Evolutionary conservation across 1,284 basidiomycete species (phyloP).

Genomic region (Irpex sp.): DNA sequence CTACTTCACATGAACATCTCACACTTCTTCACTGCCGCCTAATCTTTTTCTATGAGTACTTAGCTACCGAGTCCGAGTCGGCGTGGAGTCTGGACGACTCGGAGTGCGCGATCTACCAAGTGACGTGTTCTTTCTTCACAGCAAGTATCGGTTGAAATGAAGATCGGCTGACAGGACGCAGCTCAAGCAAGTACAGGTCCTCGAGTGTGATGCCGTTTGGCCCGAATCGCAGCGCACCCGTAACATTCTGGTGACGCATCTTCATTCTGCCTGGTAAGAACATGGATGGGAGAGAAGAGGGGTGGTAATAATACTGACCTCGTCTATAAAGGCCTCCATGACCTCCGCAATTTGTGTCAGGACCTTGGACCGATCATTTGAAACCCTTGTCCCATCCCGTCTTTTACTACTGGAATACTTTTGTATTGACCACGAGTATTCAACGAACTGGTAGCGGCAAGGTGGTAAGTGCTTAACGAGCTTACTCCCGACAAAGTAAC

Average conservation of each 20-base stretch:
- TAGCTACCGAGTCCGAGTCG: no score
- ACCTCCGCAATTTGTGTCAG: not conserved
- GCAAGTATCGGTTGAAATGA: constrained; percentile 16
- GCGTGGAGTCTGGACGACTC: no score
- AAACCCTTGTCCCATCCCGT: not conserved
- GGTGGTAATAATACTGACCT: no score
- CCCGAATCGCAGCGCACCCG: not conserved
- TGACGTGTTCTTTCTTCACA: not conserved
- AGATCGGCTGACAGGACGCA: constrained; percentile 2
- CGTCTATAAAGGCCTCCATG: not conserved
- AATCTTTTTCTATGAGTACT: no score
- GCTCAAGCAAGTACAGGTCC: constrained; percentile 15
- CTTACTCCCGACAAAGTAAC: no score
- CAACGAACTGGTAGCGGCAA: no score
- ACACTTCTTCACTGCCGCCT: no score
- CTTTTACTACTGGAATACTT: not conserved
- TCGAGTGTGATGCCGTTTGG: constrained; percentile 8
- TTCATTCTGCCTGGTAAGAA: no score
- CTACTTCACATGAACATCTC: no score
- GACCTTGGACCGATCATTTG: not conserved
- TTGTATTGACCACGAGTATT: not conserved
- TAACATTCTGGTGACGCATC: not conserved
- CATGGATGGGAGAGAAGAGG: no score
- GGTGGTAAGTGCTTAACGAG: no score
- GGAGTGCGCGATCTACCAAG: no score